Conservation (phyloP, 768 basidiomycete species). For the Neoboletus brunneissimus region DNA sequence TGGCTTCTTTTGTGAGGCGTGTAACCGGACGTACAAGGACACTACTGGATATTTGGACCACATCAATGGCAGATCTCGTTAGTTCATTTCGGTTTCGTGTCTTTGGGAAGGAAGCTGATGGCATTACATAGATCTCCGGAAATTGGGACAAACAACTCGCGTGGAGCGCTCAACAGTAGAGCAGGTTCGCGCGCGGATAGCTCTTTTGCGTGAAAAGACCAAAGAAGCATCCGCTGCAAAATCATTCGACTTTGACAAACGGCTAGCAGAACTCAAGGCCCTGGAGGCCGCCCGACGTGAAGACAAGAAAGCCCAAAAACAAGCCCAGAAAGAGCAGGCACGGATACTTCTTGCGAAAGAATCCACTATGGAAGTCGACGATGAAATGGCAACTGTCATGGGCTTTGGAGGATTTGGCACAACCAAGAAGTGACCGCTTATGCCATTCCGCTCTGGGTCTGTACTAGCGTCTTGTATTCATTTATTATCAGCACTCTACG, state of each 20-base stretch:
- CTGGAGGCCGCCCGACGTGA: conserved; percentile 66
- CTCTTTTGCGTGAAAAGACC: conserved; percentile 81
- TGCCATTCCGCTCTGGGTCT: neutral
- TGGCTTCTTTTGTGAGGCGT: conserved; percentile 91
- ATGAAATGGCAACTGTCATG: conserved; percentile 80
- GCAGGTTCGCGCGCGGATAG: conserved; percentile 91
- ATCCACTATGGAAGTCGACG: conserved; percentile 44
- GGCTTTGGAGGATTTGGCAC: conserved; percentile 90
- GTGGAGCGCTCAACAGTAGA: conserved; percentile 86
- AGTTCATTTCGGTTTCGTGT: conserved; percentile 33
- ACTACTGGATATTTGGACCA: conserved; percentile 93
- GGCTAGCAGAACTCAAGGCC: conserved; percentile 76
- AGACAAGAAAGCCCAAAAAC: conserved; percentile 76
- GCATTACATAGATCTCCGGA: conserved; percentile 68
- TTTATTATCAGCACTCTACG: conserved; percentile 6
- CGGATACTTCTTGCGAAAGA: conserved; percentile 63
- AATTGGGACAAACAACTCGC: conserved; percentile 93
- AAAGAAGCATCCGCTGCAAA: conserved; percentile 80
- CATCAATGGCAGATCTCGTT: conserved; percentile 90
- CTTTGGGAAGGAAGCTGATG: neutral
- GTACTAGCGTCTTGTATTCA: conserved; percentile 18
- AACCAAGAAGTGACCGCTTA: conserved; percentile 64
- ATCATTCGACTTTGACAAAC: conserved; percentile 91
- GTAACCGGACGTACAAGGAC: conserved; percentile 90
- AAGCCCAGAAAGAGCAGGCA: conserved; percentile 71